Base-by-base conservation (phyloP, 2,329 filamentous ascomycete genomes). In the Aspergillus pseudoterreus region DNA sequence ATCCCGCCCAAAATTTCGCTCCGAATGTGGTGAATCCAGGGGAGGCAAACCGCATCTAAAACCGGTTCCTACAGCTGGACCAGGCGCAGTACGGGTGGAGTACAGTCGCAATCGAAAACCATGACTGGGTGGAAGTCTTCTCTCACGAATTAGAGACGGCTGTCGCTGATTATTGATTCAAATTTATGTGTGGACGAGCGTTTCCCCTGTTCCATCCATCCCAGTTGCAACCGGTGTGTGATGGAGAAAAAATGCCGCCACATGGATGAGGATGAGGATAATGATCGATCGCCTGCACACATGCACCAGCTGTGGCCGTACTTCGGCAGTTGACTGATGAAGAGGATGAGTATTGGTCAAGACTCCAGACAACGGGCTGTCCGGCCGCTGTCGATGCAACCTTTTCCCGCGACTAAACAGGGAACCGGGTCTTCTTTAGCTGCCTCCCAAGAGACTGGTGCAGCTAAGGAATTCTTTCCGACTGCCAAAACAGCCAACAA, bases 41-140 rank as follows among this genome's bases (percentile, higher is more conserved):
- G 45, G 46, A 36, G 47, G 44, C 14, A 38, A 38, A 27, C 47
- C 49, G 33, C 44, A 41, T 52, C 50, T 30, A 43, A 27, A 35
- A 45, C 39, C 43, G 39, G 47, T 45, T 50, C 41, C 12, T 27
- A 39, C 14, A 30, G n/a, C 33, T 4, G 22, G 15, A 6, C 15
- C 22, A 19, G 21, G 35, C 43, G 30, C 27, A 19, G 39, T 32
- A 47, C 30, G 22, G 10, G 30, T 43, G 44, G 43, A 43, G 38
- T 39, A 38, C 35, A 38, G 35, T 38, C 15, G 14, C 9, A 11
- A 38, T 38, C 35, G 6, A n/a, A 38, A 9, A 38, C 11, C 35
- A 17, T 38, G 35, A 41, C 21, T 42, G 35, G 11, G 33, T 42
- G 38, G 46, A 36, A 42, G 35, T 22, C 39, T 24, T 30, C 24